phyloP scores from a whole-genome alignment of 73 alveolate species.

The Uronychia setigera region DNA sequence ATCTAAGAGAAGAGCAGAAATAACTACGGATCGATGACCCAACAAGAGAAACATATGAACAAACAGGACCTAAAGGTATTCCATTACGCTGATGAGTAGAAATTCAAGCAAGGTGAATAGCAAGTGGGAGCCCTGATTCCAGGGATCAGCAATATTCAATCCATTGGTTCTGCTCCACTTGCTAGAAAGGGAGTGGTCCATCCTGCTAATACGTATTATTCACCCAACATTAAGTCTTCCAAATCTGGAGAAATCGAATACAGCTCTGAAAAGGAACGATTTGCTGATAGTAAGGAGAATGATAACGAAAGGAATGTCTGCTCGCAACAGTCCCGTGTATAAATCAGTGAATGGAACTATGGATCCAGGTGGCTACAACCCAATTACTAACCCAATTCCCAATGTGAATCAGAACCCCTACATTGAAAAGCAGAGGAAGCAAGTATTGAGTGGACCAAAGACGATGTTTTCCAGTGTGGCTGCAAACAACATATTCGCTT shows the following conservation, averaged over 20 bases:
- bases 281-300: neutral
- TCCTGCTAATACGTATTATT: neutral
- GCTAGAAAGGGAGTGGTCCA: conserved; percentile 9
- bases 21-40: conserved; percentile 53
- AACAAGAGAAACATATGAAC: conserved; percentile 49
- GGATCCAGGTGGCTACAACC: conserved; percentile 12
- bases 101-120: neutral
- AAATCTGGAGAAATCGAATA: neutral
- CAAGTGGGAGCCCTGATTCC: conserved; percentile 15
- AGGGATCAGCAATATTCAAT: conserved; percentile 32
- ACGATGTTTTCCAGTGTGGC: neutral
- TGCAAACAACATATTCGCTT: too few species aligned
- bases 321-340: neutral
- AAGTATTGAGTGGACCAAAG: neutral
- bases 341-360: neutral
- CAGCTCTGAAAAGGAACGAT: neutral
- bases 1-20: conserved; percentile 29
- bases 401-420: conserved; percentile 20
- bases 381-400: conserved; percentile 35
- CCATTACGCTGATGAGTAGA: neutral
- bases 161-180: conserved; percentile 22
- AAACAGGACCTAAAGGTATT: conserved; percentile 19
- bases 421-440: conserved; percentile 7
- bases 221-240: neutral
- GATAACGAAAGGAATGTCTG: neutral